These are phyloP conservation scores for Boehmeria nivea DNA, from an alignment of 306 rosid species.

Conservation along the genomic window DNA sequence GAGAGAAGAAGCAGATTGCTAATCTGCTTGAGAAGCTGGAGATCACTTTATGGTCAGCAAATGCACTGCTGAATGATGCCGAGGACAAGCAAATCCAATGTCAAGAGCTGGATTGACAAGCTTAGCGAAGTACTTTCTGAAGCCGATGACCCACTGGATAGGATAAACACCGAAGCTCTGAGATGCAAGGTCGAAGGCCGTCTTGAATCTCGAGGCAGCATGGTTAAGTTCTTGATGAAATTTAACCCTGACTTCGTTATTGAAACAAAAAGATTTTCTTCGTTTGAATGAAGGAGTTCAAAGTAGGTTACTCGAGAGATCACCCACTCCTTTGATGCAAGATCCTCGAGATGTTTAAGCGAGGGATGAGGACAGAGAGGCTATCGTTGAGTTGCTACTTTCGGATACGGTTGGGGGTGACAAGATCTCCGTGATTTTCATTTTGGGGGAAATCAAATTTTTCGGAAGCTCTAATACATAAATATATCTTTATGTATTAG, in stretches of 20 bases:
- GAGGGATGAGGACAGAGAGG: slow-evolving; percentile 3
- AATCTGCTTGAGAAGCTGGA: slow-evolving; percentile 15
- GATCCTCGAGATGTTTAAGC: slow-evolving; percentile 7
- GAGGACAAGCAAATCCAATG: slow-evolving; percentile 16
- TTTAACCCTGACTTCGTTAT: no score
- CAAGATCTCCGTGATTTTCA: slow-evolving; percentile 10
- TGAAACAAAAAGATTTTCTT: neutral
- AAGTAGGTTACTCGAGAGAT: neutral
- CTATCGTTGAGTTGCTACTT: slow-evolving; percentile 1
- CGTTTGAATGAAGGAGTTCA: slow-evolving; percentile 3
- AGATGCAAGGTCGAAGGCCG: neutral
- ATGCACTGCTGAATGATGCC: slow-evolving; percentile 15
- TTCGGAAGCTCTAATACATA: no score
- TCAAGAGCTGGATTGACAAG: slow-evolving; percentile 11
- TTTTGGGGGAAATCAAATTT: no score
- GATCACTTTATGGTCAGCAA: neutral
- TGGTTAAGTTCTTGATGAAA: neutral
- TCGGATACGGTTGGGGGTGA: neutral
- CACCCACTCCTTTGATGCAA: neutral
- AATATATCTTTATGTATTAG: no score
- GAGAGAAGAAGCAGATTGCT: slow-evolving; percentile 1
- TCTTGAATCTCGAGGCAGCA: neutral
- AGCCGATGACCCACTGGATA: slow-evolving; percentile 9
- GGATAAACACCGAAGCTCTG: neutral
- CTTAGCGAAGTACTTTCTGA: slow-evolving; percentile 1